phyloP scores from a whole-genome alignment of 73 alveolate species.

The Paraurostyla sp. region DNA sequence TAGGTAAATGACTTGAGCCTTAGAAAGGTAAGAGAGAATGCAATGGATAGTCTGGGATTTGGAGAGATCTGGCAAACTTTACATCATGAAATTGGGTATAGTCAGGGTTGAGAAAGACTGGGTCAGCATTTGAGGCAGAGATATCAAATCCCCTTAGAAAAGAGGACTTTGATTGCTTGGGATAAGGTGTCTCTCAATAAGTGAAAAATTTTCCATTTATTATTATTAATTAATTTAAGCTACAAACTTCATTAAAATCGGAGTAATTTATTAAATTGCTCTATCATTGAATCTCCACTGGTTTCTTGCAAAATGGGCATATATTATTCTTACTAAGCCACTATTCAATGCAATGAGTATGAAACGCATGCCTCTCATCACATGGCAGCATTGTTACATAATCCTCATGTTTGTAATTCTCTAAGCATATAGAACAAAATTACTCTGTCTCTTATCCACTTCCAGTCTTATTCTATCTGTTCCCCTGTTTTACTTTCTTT shows the following conservation, averaged over 20 bases:
- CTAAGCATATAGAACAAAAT: constrained; percentile 65
- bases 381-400: constrained; percentile 68
- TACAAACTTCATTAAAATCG: background rate
- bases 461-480: no score
- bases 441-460: background rate
- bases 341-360: constrained; percentile 57
- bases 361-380: constrained; percentile 70
- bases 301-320: constrained; percentile 73
- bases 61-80: no score
- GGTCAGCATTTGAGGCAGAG: background rate
- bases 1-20: no score
- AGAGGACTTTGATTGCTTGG: background rate
- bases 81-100: background rate
- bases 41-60: no score
- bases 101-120: background rate
- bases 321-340: constrained; percentile 58
- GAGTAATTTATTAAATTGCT: background rate
- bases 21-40: no score
- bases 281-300: constrained; percentile 32
- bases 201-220: background rate
- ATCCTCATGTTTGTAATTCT: constrained; percentile 35
- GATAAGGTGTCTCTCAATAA: no score
- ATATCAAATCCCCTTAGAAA: background rate
- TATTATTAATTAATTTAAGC: background rate
- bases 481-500: background rate